Evolutionary conservation across 2,329 filamentous ascomycete genomes (phyloP).

Genomic region (Cladosporium phlei): DNA sequence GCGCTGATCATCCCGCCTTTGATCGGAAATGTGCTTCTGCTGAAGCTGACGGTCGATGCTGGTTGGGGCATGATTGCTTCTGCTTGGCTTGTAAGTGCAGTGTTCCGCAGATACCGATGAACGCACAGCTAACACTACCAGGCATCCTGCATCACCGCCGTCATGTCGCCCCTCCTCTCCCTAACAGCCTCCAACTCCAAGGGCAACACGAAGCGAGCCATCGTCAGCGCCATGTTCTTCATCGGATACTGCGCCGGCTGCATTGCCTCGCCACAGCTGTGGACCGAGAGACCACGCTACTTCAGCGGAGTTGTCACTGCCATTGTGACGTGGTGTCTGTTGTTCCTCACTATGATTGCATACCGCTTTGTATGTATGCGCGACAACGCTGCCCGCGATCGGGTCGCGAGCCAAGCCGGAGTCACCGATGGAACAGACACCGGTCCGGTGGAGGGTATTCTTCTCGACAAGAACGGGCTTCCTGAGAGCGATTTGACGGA

Average conservation of each 20-base stretch:
- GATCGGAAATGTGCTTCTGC: slow-evolving; percentile 42
- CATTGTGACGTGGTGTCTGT: slow-evolving; percentile 41
- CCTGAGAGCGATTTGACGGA: slow-evolving; percentile 33
- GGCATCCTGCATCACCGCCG: slow-evolving; percentile 40
- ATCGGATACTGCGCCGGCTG: slow-evolving; percentile 47
- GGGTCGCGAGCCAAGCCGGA: slow-evolving; percentile 9
- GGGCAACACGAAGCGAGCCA: slow-evolving; percentile 48
- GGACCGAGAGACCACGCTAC: slow-evolving; percentile 43
- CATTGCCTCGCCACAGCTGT: slow-evolving; percentile 47
- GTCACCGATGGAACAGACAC: background rate
- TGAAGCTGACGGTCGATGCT: slow-evolving; percentile 37
- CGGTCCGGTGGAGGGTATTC: background rate
- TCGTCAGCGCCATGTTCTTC: slow-evolving; percentile 48
- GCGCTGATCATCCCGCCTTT: slow-evolving; percentile 40
- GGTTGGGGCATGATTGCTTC: slow-evolving; percentile 48
- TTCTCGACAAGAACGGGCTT: slow-evolving; percentile 4
- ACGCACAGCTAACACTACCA: background rate
- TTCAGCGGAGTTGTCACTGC: slow-evolving; percentile 44
- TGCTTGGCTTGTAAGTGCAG: slow-evolving; percentile 37
- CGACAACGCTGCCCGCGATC: slow-evolving; percentile 34
- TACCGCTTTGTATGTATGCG: slow-evolving; percentile 35
- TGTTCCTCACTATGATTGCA: slow-evolving; percentile 30
- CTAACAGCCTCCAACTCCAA: slow-evolving; percentile 48
- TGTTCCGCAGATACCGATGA: background rate
- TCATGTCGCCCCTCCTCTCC: slow-evolving; percentile 41